phyloP scores from a whole-genome alignment of 2,329 filamentous ascomycete species.

The Hypoxylon sp. region DNA sequence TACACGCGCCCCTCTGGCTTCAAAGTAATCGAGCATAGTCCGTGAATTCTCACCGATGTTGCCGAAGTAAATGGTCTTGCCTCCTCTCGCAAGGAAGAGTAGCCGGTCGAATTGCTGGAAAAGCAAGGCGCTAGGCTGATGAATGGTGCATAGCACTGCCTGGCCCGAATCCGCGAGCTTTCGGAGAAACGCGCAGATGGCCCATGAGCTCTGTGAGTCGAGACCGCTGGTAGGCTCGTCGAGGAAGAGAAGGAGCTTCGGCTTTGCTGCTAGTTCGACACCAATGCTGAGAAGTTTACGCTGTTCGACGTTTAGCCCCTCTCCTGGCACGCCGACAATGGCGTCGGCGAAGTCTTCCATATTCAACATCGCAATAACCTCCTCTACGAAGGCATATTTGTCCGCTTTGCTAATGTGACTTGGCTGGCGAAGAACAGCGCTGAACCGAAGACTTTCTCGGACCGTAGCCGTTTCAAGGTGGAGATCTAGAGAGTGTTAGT shows the following conservation, averaged over 20 bases:
- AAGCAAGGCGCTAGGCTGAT: conserved; percentile 90
- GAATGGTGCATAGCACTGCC: conserved; percentile 92
- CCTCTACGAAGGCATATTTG: conserved; percentile 86
- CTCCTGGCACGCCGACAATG: conserved; percentile 86
- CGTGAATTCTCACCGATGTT: conserved; percentile 68
- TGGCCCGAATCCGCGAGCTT: conserved; percentile 88
- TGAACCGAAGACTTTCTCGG: conserved; percentile 86
- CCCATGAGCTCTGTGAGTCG: conserved; percentile 91
- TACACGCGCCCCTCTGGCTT: conserved; percentile 50
- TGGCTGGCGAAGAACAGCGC: conserved; percentile 85
- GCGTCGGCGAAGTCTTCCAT: conserved; percentile 91
- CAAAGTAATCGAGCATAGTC: conserved; percentile 22
- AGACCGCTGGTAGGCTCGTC: conserved; percentile 94
- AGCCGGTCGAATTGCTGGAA: conserved; percentile 89
- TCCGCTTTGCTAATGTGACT: conserved; percentile 73
- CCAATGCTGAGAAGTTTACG: conserved; percentile 86
- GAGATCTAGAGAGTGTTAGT: conserved; percentile 56
- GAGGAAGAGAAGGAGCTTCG: conserved; percentile 60
- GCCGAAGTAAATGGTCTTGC: conserved; percentile 83
- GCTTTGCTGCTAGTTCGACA: conserved; percentile 92
- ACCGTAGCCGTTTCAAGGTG: conserved; percentile 88
- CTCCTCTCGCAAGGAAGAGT: conserved; percentile 79
- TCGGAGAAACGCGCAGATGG: conserved; percentile 85
- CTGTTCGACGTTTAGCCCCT: conserved; percentile 73
- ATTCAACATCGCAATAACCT: conserved; percentile 87